A percentile compares a stretch with the other conserved stretches of the same genome.
Evolutionary conservation across 371 early-diverging fungal genomes (phyloP).

Genomic region (Massospora cicadina): DNA sequence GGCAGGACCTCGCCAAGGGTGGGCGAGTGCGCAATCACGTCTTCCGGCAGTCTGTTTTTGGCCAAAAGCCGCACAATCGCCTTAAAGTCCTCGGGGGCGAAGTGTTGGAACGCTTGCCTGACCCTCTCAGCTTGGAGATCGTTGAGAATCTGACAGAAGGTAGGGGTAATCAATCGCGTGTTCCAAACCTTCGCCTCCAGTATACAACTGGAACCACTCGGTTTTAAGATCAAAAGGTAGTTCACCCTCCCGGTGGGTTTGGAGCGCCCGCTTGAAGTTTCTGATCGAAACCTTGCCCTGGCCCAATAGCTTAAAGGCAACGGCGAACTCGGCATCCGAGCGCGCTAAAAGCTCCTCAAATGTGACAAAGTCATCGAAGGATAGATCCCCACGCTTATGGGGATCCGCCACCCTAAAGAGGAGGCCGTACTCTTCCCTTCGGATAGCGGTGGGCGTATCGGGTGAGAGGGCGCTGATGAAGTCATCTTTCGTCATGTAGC

Average conservation of each 20-base stretch:
- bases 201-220: constrained; percentile 51
- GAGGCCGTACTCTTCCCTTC: constrained; percentile 35
- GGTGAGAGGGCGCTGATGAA: constrained; percentile 50
- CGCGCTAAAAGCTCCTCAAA: constrained; percentile 52
- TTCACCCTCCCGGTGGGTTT: constrained; percentile 30
- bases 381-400: constrained; percentile 32
- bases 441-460: constrained; percentile 38
- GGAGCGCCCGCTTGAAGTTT: constrained; percentile 45
- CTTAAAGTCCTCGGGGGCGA: constrained; percentile 39
- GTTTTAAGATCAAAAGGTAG: constrained; percentile 52
- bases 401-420: constrained; percentile 61
- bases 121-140: constrained; percentile 61
- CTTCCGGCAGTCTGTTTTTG: constrained; percentile 47
- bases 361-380: constrained; percentile 52
- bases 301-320: constrained; percentile 47
- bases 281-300: constrained; percentile 42
- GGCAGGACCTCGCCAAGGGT: constrained; percentile 36
- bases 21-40: constrained; percentile 48
- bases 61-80: constrained; percentile 43
- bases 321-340: constrained; percentile 66
- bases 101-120: constrained; percentile 56
- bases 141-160: constrained; percentile 63
- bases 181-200: constrained; percentile 32
- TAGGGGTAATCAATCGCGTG: constrained; percentile 46
- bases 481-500: constrained; percentile 45